Percentiles rank a stretch among this genome's conserved stretches.
Evolutionary conservation across 257 asterid species (phyloP).

Genomic region (Catharanthus roseus): DNA sequence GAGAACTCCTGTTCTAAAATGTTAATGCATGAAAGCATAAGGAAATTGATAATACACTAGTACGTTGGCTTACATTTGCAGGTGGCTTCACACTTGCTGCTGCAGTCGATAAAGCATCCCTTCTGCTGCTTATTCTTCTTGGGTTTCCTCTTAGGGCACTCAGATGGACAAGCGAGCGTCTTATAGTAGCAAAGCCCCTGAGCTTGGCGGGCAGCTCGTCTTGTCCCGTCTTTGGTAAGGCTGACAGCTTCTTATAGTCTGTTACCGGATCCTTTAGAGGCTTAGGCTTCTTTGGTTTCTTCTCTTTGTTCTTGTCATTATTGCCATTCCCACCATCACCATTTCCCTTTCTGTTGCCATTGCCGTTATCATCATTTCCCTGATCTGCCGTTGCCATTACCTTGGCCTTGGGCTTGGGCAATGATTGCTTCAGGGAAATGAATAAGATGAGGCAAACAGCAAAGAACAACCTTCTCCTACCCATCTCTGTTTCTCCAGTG

Average conservation of each 20-base stretch:
- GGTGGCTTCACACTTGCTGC: slow-evolving; percentile 56
- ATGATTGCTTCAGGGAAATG: slow-evolving; percentile 32
- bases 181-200: slow-evolving; percentile 34
- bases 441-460: slow-evolving; percentile 32
- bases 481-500: slow-evolving; percentile 26
- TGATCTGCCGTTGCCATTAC: slow-evolving; percentile 8
- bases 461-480: slow-evolving; percentile 28
- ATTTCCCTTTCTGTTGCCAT: background rate
- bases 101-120: slow-evolving; percentile 62
- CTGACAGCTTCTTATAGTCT: slow-evolving; percentile 28
- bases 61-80: slow-evolving; percentile 46
- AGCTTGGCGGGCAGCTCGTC: slow-evolving; percentile 41
- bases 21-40: background rate
- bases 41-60: background rate
- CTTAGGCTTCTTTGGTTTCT: background rate
- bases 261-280: slow-evolving; percentile 11
- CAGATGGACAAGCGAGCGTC: slow-evolving; percentile 48
- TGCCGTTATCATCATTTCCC: too few species aligned
- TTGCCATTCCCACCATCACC: background rate
- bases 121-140: slow-evolving; percentile 46
- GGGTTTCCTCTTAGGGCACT: slow-evolving; percentile 58
- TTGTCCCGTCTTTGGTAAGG: slow-evolving; percentile 35
- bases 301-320: background rate
- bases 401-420: slow-evolving; percentile 40
- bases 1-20: too few species aligned